A percentile compares a stretch with the other conserved stretches of the same genome.
Evolutionary conservation across 306 rosid species (phyloP).

Genomic region (Morella rubra): DNA sequence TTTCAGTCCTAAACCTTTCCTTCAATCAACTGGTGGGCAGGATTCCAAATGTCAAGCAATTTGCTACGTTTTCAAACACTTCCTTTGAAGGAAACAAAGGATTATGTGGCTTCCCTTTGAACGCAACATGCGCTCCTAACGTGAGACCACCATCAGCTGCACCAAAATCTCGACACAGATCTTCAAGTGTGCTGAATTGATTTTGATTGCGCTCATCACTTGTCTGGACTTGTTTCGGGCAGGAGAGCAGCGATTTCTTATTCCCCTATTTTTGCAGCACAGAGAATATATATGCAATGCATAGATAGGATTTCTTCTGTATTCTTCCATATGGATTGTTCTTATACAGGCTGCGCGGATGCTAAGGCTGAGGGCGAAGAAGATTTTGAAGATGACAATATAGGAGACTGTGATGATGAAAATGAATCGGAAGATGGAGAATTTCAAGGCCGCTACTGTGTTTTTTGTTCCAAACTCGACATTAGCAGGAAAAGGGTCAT

Average conservation of each 20-base stretch:
- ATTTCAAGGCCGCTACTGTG: conserved; percentile 55
- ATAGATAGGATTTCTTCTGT: conserved; percentile 52
- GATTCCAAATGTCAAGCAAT: conserved; percentile 3
- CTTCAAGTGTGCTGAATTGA: neutral
- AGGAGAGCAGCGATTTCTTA: conserved; percentile 62
- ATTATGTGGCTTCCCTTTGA: conserved; percentile 35
- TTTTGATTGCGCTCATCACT: conserved; percentile 66
- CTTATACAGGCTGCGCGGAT: conserved; percentile 40
- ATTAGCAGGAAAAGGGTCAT: conserved; percentile 41
- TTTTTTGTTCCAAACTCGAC: conserved; percentile 67
- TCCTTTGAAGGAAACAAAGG: conserved; percentile 22
- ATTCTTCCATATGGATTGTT: conserved; percentile 57
- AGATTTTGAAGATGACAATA: conserved; percentile 26
- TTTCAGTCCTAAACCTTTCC: conserved; percentile 28
- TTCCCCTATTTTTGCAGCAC: conserved; percentile 53
- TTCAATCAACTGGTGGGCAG: conserved; percentile 18
- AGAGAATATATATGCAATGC: conserved; percentile 51
- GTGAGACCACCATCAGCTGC: neutral
- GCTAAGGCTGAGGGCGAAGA: conserved; percentile 37
- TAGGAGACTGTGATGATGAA: conserved; percentile 30
- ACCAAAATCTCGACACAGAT: neutral
- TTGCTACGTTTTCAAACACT: neutral
- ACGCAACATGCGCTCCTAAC: neutral
- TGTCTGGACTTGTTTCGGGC: conserved; percentile 65
- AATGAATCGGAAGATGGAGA: conserved; percentile 26